Conservation (phyloP, 345 rosid genomes). For the Pugionium dolabratum region DNA sequence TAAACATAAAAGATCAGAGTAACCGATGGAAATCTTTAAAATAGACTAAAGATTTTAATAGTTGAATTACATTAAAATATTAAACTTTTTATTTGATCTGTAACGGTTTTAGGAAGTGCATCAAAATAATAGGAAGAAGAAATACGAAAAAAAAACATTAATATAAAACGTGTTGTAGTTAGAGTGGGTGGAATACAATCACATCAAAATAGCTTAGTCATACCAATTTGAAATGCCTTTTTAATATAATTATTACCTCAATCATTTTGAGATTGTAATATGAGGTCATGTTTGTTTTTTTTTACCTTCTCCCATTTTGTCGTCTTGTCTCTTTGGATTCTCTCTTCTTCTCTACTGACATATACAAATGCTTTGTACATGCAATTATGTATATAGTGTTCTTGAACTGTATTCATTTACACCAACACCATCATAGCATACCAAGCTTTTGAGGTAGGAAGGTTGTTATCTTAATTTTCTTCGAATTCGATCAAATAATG, state of each 20-base stretch:
- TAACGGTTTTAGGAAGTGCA: constrained; percentile 7
- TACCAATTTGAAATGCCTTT: constrained; percentile 20
- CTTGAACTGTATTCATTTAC: constrained; percentile 5
- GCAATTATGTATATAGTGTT: background rate
- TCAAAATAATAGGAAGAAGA: background rate
- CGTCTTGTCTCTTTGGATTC: constrained; percentile 40
- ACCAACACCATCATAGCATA: background rate
- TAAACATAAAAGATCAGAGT: too few species aligned
- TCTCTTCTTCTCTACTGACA: constrained; percentile 17
- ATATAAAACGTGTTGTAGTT: constrained; percentile 28
- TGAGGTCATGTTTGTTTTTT: constrained; percentile 20
- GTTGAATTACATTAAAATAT: too few species aligned
- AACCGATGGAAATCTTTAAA: too few species aligned
- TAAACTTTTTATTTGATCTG: background rate
- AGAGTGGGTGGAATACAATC: constrained; percentile 40
- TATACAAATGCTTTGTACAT: constrained; percentile 5
- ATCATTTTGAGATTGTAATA: constrained; percentile 58
- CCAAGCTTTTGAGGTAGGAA: background rate
- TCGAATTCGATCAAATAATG: background rate
- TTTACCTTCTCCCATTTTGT: constrained; percentile 38
- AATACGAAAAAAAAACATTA: background rate
- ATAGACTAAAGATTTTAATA: too few species aligned
- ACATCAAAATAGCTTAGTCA: constrained; percentile 28
- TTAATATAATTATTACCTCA: constrained; percentile 50
- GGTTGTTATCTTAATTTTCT: constrained; percentile 8